Base-by-base conservation (phyloP, 805 yeast genomes). In the Ogataea populi-albae region DNA sequence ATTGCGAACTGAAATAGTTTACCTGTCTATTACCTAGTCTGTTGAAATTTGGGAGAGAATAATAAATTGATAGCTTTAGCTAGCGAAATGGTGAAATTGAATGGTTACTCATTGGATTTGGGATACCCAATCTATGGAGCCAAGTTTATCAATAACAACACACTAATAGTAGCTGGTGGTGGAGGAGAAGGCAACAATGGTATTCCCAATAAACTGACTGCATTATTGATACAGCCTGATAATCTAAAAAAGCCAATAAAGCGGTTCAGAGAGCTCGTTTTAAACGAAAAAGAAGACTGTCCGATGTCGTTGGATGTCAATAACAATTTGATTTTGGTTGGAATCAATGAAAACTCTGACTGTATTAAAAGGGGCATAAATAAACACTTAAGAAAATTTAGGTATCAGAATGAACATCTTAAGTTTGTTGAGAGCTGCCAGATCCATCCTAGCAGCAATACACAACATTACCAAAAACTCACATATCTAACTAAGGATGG, bases 151-250 rank as follows among this genome's bases (percentile, higher is more conserved):
- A 69, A 74, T 46, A 71, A 79, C 44, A 62, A 67, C 41, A 73
- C 79, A 1, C 57, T 89, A 18, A 59, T 88, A 32, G 82, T 82
- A 19, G 79, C 87, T 3, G 98, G 98, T 26, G 98, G 98, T 29
- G 97, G 97, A 20, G 98, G 97, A 17, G 95, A 86, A 57, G 95
- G 95, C 7, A 80, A 79, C 52, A 82, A 86, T 52, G 96, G 95
- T 20, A 79, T 87, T 37, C 84, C 89, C 26, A 91, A 91, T 61
- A 86, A 84, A 56, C 65, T 91, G 43, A 77, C 88, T 4, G 81
- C 82, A 2, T 57, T 83, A 26, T 61, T 73, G 30, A 67, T 84
- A 30, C 73, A 77, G 49, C 77, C 81, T 35, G 67, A 67, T 22
- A 69, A 70, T 37, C 55, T 61, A 57, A 66, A 69, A 33, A 58